Evolutionary conservation across 805 yeast genomes (phyloP).

Genomic region (Saitoella complicata): DNA sequence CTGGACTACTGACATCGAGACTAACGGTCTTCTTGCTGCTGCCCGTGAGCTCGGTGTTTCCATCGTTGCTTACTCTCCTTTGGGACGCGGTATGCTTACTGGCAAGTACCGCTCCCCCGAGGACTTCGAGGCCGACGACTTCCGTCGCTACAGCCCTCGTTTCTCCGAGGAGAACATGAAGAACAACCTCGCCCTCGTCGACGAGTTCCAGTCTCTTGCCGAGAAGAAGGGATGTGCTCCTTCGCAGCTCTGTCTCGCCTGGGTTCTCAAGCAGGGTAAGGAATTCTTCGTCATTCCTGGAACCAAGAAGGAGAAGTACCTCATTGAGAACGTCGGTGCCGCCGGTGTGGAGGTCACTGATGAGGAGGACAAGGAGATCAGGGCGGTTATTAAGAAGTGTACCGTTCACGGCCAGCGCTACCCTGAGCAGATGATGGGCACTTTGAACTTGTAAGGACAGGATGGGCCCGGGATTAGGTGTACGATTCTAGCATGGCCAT

Average conservation of each 20-base stretch:
- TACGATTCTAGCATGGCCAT: too few species aligned
- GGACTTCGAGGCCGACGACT: conserved; percentile 32
- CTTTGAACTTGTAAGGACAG: too few species aligned
- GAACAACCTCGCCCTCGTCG: conserved; percentile 36
- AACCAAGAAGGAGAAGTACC: conserved; percentile 42
- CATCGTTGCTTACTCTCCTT: conserved; percentile 67
- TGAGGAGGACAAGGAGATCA: conserved; percentile 7
- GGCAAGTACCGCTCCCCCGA: conserved; percentile 34
- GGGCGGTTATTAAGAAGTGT: conserved; percentile 7
- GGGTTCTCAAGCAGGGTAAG: conserved; percentile 32
- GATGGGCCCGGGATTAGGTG: too few species aligned
- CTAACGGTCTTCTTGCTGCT: conserved; percentile 46
- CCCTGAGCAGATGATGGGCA: neutral
- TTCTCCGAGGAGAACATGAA: conserved; percentile 41
- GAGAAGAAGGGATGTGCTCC: conserved; percentile 30
- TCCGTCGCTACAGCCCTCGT: conserved; percentile 35
- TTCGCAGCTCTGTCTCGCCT: conserved; percentile 59
- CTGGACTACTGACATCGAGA: conserved; percentile 42
- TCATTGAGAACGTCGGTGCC: conserved; percentile 38
- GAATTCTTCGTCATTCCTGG: conserved; percentile 67
- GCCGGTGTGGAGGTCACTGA: conserved; percentile 6
- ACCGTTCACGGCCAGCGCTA: conserved; percentile 9
- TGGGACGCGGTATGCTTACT: conserved; percentile 63
- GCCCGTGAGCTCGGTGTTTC: conserved; percentile 46
- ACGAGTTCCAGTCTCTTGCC: conserved; percentile 35